These are phyloP conservation scores for Volutella citrinella DNA, from an alignment of 2,329 filamentous ascomycete species.

Conservation along the genomic window DNA sequence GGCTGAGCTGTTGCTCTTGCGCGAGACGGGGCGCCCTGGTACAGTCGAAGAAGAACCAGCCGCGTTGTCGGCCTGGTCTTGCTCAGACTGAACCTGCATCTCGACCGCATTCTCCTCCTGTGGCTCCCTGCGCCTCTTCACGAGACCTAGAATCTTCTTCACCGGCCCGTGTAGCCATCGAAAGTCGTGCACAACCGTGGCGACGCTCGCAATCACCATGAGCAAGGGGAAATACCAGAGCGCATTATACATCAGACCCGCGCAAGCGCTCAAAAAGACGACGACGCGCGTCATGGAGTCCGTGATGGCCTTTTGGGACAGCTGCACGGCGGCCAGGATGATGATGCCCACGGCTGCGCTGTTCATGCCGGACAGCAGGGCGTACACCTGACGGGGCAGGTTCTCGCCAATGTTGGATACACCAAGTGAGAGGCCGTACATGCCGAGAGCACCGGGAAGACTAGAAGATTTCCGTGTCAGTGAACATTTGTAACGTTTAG, in stretches of 20 bases:
- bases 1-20: constrained; percentile 5
- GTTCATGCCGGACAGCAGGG: constrained; percentile 68
- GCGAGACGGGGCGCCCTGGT: not conserved
- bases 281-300: constrained; percentile 60
- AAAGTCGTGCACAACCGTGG: too few relatives aligned
- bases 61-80: constrained; percentile 1
- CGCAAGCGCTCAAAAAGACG: constrained; percentile 60
- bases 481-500: constrained; percentile 8
- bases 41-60: not conserved
- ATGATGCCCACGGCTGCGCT: constrained; percentile 69
- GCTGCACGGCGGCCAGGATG: constrained; percentile 63
- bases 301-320: constrained; percentile 66
- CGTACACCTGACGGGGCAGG: constrained; percentile 61
- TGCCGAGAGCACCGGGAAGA: constrained; percentile 66
- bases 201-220: too few relatives aligned
- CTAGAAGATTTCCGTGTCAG: constrained; percentile 19
- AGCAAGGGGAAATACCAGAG: too few relatives aligned
- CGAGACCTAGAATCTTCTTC: constrained; percentile 6
- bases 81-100: constrained; percentile 1
- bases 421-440: constrained; percentile 64
- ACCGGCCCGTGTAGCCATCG: constrained; percentile 8
- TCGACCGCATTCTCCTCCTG: constrained; percentile 10
- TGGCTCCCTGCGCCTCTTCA: constrained; percentile 1
- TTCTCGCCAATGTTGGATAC: constrained; percentile 55
- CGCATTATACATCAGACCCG: constrained; percentile 68